Evolutionary conservation across 78 protist genomes (phyloP).

Genomic region (Speleostelium caveatum): DNA sequence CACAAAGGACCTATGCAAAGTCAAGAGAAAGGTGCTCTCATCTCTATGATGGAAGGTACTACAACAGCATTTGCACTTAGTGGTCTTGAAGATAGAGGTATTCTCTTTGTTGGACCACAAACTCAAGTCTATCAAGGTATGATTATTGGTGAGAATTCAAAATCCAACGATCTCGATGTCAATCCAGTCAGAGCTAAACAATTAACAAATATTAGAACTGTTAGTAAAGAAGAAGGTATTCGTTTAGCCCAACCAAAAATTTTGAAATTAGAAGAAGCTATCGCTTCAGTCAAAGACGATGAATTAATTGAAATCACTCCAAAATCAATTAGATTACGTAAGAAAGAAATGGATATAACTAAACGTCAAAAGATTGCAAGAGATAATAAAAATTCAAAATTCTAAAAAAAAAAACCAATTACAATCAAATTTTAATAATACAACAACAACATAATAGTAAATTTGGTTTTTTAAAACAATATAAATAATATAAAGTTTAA

Average conservation of each 20-base stretch:
- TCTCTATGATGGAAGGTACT: slow-evolving; percentile 84
- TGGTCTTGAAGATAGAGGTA: slow-evolving; percentile 86
- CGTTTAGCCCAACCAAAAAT: slow-evolving; percentile 77
- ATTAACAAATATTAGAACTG: slow-evolving; percentile 87
- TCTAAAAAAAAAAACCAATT: too few species aligned
- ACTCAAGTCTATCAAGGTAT: slow-evolving; percentile 88
- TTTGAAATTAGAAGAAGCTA: slow-evolving; percentile 87
- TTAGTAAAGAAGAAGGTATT: slow-evolving; percentile 77
- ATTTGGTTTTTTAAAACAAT: too few species aligned
- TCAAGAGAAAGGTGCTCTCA: slow-evolving; percentile 85
- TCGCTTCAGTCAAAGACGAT: slow-evolving; percentile 80
- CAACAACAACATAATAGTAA: too few species aligned
- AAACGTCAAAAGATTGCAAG: slow-evolving; percentile 43
- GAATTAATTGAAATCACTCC: slow-evolving; percentile 92
- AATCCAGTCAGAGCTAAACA: slow-evolving; percentile 90
- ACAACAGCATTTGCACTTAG: slow-evolving; percentile 81
- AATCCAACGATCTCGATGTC: slow-evolving; percentile 82
- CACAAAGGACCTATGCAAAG: slow-evolving; percentile 69
- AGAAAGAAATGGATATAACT: slow-evolving; percentile 51
- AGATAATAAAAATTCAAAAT: slow-evolving; percentile 52
- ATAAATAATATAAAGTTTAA: too few species aligned
- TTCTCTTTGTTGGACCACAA: slow-evolving; percentile 84
- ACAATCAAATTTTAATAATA: too few species aligned
- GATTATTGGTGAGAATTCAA: slow-evolving; percentile 90
- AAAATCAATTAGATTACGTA: slow-evolving; percentile 79